phyloP scores from a whole-genome alignment of 306 rosid genomes.

The Argentina anserina region DNA sequence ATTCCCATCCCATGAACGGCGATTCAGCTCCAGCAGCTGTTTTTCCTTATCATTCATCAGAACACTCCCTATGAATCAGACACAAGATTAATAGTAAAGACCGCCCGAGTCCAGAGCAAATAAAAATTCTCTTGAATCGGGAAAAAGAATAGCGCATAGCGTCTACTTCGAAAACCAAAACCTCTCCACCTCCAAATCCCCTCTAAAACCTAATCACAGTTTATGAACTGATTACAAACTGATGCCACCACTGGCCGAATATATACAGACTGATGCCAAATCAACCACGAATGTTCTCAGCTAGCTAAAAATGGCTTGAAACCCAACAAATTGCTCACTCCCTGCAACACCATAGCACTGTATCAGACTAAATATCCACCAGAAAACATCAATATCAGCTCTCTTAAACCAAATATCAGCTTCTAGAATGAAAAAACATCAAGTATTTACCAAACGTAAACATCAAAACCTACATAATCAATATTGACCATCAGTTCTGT shows the following conservation, averaged over 20 bases:
- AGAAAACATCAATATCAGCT: not conserved
- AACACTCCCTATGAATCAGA: conserved; percentile 46
- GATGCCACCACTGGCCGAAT: conserved; percentile 6
- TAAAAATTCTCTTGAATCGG: conserved; percentile 41
- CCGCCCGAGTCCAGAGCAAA: conserved; percentile 30
- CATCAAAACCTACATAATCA: not conserved
- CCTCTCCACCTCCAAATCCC: conserved; percentile 10
- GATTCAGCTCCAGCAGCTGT: conserved; percentile 38
- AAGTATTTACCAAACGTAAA: not conserved
- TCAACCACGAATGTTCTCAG: conserved; percentile 13
- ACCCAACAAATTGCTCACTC: conserved; percentile 24
- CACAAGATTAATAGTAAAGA: conserved; percentile 18
- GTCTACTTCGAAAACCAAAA: conserved; percentile 26
- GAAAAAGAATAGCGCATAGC: conserved; percentile 28
- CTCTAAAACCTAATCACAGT: conserved; percentile 28
- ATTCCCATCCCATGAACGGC: conserved; percentile 34
- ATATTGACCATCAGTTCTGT: not conserved
- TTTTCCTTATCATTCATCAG: conserved; percentile 47
- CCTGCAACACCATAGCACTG: conserved; percentile 31
- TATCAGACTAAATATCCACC: conserved; percentile 9
- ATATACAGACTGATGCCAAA: conserved; percentile 14
- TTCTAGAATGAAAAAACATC: not conserved
- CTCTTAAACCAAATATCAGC: not conserved
- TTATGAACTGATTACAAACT: conserved; percentile 25
- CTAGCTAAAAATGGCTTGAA: conserved; percentile 28